Percentiles rank a stretch among this genome's conserved stretches.
These are phyloP conservation scores for Trichoderma lentiforme DNA, from an alignment of 2,329 filamentous ascomycete genomes.

Conservation along the genomic window DNA sequence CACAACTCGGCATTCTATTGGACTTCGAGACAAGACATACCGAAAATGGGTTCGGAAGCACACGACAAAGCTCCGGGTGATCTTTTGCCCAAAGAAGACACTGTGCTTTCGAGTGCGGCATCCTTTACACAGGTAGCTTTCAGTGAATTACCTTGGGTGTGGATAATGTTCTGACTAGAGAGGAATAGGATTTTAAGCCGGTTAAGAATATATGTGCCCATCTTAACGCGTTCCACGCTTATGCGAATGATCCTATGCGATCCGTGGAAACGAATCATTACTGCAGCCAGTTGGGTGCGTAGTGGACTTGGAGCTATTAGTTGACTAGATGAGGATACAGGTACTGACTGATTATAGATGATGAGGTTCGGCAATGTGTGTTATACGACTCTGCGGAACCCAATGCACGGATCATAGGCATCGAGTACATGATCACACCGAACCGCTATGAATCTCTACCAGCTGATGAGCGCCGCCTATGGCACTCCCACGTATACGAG, in stretches of 20 bases:
- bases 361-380: constrained; percentile 78
- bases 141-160: neutral
- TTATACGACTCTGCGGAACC: constrained; percentile 71
- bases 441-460: constrained; percentile 64
- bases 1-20: neutral
- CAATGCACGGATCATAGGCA: constrained; percentile 71
- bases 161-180: neutral
- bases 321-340: constrained; percentile 35
- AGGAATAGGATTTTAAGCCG: constrained; percentile 60
- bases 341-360: constrained; percentile 22
- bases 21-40: neutral
- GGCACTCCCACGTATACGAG: constrained; percentile 75
- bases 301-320: neutral
- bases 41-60: neutral
- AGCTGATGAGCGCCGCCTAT: constrained; percentile 66
- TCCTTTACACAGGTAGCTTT: constrained; percentile 50
- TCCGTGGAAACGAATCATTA: constrained; percentile 80
- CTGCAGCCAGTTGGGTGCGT: constrained; percentile 65
- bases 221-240: constrained; percentile 82
- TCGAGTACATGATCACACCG: constrained; percentile 84
- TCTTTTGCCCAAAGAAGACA: constrained; percentile 53
- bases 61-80: constrained; percentile 37
- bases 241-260: constrained; percentile 67
- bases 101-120: constrained; percentile 59
- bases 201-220: constrained; percentile 75